Evolutionary conservation across 2,329 filamentous ascomycete species (phyloP).

Genomic region (Alternaria sp.): DNA sequence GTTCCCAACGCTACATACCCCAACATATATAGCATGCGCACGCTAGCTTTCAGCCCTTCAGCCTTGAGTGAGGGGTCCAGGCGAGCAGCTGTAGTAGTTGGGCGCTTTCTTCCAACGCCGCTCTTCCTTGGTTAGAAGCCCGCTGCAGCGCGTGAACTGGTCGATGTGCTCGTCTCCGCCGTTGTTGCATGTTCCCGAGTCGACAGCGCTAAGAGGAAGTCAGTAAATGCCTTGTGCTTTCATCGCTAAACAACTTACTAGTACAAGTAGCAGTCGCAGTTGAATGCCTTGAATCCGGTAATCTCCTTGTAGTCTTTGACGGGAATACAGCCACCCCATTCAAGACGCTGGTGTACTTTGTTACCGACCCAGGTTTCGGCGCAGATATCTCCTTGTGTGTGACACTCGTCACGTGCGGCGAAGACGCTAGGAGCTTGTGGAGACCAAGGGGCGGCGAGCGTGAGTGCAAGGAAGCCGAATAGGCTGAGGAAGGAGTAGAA

Average conservation of each 20-base stretch:
- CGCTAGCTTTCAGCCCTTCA: background rate
- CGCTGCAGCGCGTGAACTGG: background rate
- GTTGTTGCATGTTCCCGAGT: background rate
- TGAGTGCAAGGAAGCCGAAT: background rate
- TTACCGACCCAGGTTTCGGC: conserved; percentile 4
- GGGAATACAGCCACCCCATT: background rate
- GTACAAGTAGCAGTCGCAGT: conserved; percentile 1
- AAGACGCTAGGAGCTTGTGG: background rate
- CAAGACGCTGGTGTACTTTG: background rate
- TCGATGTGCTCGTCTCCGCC: conserved; percentile 1
- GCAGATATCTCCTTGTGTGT: background rate
- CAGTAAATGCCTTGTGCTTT: background rate
- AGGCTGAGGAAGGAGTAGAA: background rate
- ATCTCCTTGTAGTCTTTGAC: background rate
- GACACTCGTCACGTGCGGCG: background rate
- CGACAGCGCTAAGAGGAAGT: background rate
- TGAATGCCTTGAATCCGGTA: background rate
- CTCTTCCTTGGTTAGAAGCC: background rate
- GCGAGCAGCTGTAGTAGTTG: background rate
- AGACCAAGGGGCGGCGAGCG: background rate
- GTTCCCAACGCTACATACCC: background rate
- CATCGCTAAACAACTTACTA: background rate
- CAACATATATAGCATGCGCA: background rate
- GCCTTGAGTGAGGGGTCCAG: background rate
- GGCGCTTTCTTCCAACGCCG: conserved; percentile 1